A percentile compares a stretch with the other conserved stretches of the same genome.
Evolutionary conservation across 2,329 filamentous ascomycete species (phyloP).

Genomic region (Aureobasidium lini): DNA sequence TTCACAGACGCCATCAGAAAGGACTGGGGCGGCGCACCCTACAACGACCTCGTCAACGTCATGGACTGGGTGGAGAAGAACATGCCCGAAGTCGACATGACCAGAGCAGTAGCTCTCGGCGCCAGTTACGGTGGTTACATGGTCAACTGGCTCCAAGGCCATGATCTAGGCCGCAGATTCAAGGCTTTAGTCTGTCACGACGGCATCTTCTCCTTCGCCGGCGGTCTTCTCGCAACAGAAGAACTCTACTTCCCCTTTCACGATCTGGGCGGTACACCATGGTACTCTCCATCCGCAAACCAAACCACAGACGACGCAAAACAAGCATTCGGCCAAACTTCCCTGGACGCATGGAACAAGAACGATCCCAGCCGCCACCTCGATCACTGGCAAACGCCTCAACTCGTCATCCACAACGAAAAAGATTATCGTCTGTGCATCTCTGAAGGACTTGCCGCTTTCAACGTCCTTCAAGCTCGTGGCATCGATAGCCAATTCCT

Average conservation of each 20-base stretch:
- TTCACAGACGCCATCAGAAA: conserved; percentile 68
- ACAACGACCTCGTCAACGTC: conserved; percentile 70
- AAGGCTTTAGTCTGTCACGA: conserved; percentile 85
- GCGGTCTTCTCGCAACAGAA: conserved; percentile 32
- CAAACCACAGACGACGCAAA: conserved; percentile 16
- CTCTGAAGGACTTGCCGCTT: conserved; percentile 74
- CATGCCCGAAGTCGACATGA: conserved; percentile 60
- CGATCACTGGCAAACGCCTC: conserved; percentile 73
- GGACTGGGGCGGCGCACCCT: conserved; percentile 81
- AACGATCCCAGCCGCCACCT: conserved; percentile 53
- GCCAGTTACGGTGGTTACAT: conserved; percentile 71
- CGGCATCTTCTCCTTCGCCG: conserved; percentile 64
- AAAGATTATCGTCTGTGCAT: conserved; percentile 84
- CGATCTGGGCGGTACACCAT: conserved; percentile 44
- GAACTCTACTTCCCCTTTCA: conserved; percentile 50
- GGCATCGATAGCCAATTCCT: conserved; percentile 70
- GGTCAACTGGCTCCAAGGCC: conserved; percentile 89
- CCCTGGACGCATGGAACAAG: conserved; percentile 42
- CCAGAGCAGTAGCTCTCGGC: conserved; percentile 63
- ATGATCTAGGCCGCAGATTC: conserved; percentile 73
- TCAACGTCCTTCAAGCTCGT: conserved; percentile 73
- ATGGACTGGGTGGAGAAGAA: conserved; percentile 66
- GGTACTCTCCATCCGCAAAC: conserved; percentile 33
- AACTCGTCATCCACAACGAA: conserved; percentile 84
- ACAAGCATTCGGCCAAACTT: conserved; percentile 11